These are phyloP conservation scores for Mortierella sp. DNA, from an alignment of 371 early-diverging fungal genomes.

Conservation along the genomic window DNA sequence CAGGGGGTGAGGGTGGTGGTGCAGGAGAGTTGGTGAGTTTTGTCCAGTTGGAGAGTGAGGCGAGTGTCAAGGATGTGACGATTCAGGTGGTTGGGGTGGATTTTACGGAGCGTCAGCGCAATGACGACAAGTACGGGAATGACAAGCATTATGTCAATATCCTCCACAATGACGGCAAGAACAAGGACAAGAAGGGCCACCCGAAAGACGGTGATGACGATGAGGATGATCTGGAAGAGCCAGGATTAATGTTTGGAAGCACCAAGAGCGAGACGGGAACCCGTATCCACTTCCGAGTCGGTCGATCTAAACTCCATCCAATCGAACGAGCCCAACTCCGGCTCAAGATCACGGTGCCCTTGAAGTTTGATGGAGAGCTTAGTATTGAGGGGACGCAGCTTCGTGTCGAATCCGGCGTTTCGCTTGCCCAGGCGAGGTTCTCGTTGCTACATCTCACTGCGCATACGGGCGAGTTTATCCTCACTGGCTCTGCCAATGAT, in stretches of 20 bases:
- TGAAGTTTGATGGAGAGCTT: neutral
- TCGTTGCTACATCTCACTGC: neutral
- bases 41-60: constrained; percentile 12
- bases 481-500: neutral
- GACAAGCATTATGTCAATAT: neutral
- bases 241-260: neutral
- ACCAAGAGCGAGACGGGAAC: neutral
- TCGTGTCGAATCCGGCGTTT: neutral
- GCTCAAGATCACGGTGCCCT: neutral
- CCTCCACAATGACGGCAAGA: neutral
- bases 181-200: neutral
- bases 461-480: neutral
- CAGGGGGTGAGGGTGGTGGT: neutral
- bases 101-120: neutral
- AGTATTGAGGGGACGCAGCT: neutral
- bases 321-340: neutral
- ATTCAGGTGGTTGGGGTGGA: neutral
- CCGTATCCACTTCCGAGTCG: neutral
- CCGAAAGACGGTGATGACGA: neutral
- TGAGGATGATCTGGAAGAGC: neutral
- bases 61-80: neutral
- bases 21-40: neutral
- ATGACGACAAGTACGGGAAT: neutral
- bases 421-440: neutral
- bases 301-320: neutral